phyloP scores from a whole-genome alignment of 495 filamentous ascomycete species.

The Aspergillus mulundensis region DNA sequence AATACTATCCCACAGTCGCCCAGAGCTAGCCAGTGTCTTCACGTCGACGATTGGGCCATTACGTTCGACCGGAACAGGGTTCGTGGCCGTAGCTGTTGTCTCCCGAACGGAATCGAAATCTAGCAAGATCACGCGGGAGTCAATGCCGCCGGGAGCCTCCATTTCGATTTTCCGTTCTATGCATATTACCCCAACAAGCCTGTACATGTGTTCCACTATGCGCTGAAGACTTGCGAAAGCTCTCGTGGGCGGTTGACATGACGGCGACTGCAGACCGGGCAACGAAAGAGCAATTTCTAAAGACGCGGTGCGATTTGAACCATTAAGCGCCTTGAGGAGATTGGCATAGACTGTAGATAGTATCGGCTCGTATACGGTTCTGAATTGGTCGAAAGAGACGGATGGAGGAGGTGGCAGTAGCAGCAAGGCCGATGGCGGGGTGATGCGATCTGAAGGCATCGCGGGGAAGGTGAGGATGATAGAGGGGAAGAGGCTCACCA shows the following conservation, averaged over 20 bases:
- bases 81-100: slow-evolving; percentile 8
- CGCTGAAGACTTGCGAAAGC: slow-evolving; percentile 61
- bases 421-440: slow-evolving; percentile 35
- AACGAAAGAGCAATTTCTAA: slow-evolving; percentile 46
- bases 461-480: slow-evolving; percentile 2
- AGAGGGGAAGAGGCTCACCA: slow-evolving; percentile 11
- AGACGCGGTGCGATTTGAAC: slow-evolving; percentile 26
- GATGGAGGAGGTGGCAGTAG: slow-evolving; percentile 47
- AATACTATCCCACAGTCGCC: slow-evolving; percentile 64
- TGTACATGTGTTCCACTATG: slow-evolving; percentile 73
- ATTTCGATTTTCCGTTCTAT: slow-evolving; percentile 58
- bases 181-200: slow-evolving; percentile 64
- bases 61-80: slow-evolving; percentile 37
- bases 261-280: slow-evolving; percentile 36
- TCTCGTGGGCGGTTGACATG: slow-evolving; percentile 45
- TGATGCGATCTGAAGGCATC: slow-evolving; percentile 26
- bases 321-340: slow-evolving; percentile 26
- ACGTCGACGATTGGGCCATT: slow-evolving; percentile 62
- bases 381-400: slow-evolving; percentile 34
- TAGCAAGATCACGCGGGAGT: slow-evolving; percentile 71
- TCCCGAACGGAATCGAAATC: slow-evolving; percentile 50
- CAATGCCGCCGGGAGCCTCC: slow-evolving; percentile 66
- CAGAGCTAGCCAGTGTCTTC: slow-evolving; percentile 58
- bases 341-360: slow-evolving; percentile 32
- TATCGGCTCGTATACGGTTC: slow-evolving; percentile 37